Evolutionary conservation across 257 asterid genomes (phyloP).

Genomic region (Ehretia macrophylla): DNA sequence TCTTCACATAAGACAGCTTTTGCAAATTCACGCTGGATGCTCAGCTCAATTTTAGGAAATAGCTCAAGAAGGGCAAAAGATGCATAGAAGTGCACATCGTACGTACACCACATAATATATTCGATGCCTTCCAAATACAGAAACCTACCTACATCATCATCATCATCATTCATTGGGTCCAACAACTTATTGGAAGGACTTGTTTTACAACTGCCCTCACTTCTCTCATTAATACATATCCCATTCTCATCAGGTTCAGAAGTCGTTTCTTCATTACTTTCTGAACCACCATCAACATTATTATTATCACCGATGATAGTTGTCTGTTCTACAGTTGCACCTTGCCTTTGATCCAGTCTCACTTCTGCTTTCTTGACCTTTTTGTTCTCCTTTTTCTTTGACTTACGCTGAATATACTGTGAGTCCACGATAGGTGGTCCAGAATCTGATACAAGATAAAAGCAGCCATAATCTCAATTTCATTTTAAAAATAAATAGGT

Average conservation of each 20-base stretch:
- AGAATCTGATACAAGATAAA: slow-evolving; percentile 41
- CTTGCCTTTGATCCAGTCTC: slow-evolving; percentile 26
- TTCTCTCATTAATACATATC: slow-evolving; percentile 14
- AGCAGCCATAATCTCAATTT: no score
- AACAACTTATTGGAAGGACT: slow-evolving; percentile 29
- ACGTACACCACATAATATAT: slow-evolving; percentile 99
- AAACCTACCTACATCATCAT: slow-evolving; percentile 80
- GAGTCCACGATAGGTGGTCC: slow-evolving; percentile 48
- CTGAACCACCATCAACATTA: slow-evolving; percentile 17
- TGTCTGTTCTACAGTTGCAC: slow-evolving; percentile 19
- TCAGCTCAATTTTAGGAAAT: slow-evolving; percentile 89
- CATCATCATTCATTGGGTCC: slow-evolving; percentile 26
- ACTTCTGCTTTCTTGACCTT: slow-evolving; percentile 35
- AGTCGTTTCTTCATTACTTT: slow-evolving; percentile 10
- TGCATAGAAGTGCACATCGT: slow-evolving; percentile 96
- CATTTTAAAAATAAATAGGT: not conserved
- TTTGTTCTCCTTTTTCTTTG: slow-evolving; percentile 24
- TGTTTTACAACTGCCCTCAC: slow-evolving; percentile 30
- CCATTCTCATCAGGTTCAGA: slow-evolving; percentile 16
- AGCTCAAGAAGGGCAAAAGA: slow-evolving; percentile 95
- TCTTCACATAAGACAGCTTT: slow-evolving; percentile 81
- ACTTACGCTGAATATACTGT: slow-evolving; percentile 19
- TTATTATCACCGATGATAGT: slow-evolving; percentile 22
- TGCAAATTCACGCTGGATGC: slow-evolving; percentile 94
- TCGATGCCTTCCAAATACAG: slow-evolving; percentile 93